Conservation (phyloP, 345 rosid species). For the Lenwebbia sp. region DNA sequence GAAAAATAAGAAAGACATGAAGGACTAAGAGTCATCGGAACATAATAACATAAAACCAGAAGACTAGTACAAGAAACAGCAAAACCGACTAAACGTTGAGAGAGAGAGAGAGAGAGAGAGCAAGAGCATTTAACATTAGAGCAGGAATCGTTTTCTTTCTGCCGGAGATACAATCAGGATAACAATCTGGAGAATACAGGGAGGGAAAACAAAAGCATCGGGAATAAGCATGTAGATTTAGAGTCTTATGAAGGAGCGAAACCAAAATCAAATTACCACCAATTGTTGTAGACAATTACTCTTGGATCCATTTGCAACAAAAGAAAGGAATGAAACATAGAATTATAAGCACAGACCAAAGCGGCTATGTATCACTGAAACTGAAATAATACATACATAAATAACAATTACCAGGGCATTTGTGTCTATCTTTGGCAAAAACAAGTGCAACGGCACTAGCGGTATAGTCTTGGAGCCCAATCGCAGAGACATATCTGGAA, state of each 20-base stretch:
- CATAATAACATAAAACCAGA: not conserved
- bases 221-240: not conserved
- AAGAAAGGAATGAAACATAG: not conserved
- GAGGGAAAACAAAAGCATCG: not conserved
- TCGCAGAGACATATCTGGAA: slow-evolving; percentile 5
- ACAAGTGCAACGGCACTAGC: slow-evolving; percentile 48
- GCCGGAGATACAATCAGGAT: not conserved
- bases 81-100: not conserved
- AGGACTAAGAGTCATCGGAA: not conserved
- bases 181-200: not conserved
- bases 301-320: not conserved
- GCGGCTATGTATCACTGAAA: not conserved
- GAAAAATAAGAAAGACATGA: not conserved
- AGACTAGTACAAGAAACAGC: not conserved
- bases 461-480: not conserved
- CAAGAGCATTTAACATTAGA: not conserved
- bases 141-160: not conserved
- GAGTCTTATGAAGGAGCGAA: not conserved
- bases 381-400: not conserved
- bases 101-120: not conserved
- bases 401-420: slow-evolving; percentile 32
- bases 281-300: not conserved
- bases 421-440: slow-evolving; percentile 61
- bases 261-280: not conserved
- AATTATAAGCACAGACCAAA: not conserved